phyloP scores from a whole-genome alignment of 768 basidiomycete species.

The Cystofilobasidium macerans region DNA sequence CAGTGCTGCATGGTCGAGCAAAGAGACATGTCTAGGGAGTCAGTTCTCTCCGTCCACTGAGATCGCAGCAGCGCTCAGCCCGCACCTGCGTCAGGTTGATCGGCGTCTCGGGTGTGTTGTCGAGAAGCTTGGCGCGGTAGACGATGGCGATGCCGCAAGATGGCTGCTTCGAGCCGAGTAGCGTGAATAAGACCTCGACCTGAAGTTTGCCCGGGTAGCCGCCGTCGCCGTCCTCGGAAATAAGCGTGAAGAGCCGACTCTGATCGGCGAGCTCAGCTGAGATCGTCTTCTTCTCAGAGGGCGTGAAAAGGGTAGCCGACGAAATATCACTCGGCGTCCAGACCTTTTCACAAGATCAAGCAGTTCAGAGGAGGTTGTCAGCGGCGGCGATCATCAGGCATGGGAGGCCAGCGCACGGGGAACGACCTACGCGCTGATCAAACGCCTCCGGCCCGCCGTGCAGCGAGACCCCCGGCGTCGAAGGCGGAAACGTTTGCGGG shows the following conservation, averaged over 20 bases:
- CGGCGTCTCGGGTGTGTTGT: constrained; percentile 12
- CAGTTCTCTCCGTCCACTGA: no score
- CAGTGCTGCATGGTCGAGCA: constrained; percentile 19
- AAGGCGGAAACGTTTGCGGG: constrained; percentile 3
- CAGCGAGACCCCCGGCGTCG: constrained; percentile 3
- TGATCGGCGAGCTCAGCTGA: not conserved
- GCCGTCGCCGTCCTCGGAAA: constrained; percentile 16
- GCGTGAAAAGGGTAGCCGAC: constrained; percentile 12
- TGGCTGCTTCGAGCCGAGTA: not conserved
- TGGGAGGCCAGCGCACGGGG: not conserved
- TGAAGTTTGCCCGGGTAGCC: constrained; percentile 20
- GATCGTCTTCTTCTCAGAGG: constrained; percentile 12
- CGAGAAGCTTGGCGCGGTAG: constrained; percentile 17
- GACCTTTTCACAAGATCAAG: not conserved
- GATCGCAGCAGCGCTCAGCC: not conserved
- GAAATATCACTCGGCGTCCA: constrained; percentile 7
- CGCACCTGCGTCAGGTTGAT: constrained; percentile 22
- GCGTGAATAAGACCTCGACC: constrained; percentile 16
- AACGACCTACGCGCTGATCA: constrained; percentile 15
- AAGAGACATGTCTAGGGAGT: no score
- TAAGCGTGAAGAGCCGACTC: constrained; percentile 10
- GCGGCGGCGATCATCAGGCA: no score
- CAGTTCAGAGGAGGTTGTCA: not conserved
- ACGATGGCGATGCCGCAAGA: not conserved
- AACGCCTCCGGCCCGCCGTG: constrained; percentile 22